Evolutionary conservation across 164 flowering plant genomes (phyloP).

Genomic region (Tinospora cordifolia): DNA sequence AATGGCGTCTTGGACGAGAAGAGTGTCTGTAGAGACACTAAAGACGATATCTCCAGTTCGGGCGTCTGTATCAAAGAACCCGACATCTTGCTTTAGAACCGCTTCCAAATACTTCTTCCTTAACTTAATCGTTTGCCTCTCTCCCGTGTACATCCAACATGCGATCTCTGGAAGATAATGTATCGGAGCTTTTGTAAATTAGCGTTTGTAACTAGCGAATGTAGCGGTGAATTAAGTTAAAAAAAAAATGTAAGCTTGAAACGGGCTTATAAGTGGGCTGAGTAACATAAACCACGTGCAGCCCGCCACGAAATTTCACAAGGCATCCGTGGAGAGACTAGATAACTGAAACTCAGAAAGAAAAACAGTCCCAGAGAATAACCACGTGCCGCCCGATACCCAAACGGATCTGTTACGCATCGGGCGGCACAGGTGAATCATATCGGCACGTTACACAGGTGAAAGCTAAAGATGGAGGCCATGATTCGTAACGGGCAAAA

Average conservation of each 20-base stretch:
- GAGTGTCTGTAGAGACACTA: conserved; percentile 91
- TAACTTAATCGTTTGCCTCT: conserved; percentile 73
- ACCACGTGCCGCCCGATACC: conserved; percentile 7
- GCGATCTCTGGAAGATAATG: conserved; percentile 57
- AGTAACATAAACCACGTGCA: not conserved
- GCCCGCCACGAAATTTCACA: not conserved
- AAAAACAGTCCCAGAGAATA: not conserved
- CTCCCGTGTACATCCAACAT: conserved; percentile 99
- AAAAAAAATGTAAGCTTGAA: not conserved
- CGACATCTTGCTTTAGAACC: conserved; percentile 88
- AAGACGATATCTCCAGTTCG: conserved; percentile 96
- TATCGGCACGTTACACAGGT: not conserved
- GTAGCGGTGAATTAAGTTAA: not conserved
- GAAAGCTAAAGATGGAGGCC: not conserved
- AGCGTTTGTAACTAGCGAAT: not conserved
- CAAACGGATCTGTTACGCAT: not conserved
- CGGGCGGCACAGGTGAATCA: conserved; percentile 6
- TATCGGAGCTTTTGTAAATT: not conserved
- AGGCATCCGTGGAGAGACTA: not conserved
- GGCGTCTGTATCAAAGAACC: conserved; percentile 96
- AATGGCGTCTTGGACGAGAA: conserved; percentile 97
- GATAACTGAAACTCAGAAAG: not conserved
- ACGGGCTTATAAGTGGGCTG: not conserved
- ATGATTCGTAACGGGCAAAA: not conserved
- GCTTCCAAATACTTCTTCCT: conserved; percentile 91